These are phyloP conservation scores for Saussurea involucrata DNA, from an alignment of 129 eudicot species.

Conservation along the genomic window DNA sequence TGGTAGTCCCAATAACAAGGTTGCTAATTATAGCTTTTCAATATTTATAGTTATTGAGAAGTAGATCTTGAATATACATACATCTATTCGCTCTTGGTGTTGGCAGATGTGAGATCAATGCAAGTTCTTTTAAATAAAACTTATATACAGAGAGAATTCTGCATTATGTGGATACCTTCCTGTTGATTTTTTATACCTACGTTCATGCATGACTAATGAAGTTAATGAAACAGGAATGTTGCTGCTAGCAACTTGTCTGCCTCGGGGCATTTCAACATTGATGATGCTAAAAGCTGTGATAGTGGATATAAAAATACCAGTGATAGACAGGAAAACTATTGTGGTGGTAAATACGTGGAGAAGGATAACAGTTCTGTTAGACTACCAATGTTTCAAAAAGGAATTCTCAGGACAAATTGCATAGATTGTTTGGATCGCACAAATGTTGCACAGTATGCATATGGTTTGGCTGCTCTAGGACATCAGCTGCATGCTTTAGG, in stretches of 20 bases:
- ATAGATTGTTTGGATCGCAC: constrained; percentile 89
- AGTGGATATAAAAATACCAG: constrained; percentile 38
- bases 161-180: not conserved
- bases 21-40: not conserved
- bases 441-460: constrained; percentile 86
- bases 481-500: constrained; percentile 61
- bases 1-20: not conserved
- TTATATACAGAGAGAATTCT: not conserved
- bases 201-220: not conserved
- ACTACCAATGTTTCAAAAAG: constrained; percentile 57
- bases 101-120: not conserved
- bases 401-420: constrained; percentile 80
- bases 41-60: not conserved
- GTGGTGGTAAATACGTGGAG: constrained; percentile 25
- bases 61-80: not conserved
- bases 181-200: not conserved
- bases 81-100: not conserved
- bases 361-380: constrained; percentile 26
- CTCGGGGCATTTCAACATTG: constrained; percentile 23
- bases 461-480: constrained; percentile 75
- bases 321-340: constrained; percentile 14
- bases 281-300: constrained; percentile 24
- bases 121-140: not conserved
- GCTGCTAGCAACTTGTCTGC: constrained; percentile 21
- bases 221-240: constrained; percentile 37